Evolutionary conservation across 2,329 filamentous ascomycete genomes (phyloP), one percentile per base, ranked within the genome.

Genomic region (Neonectria ditissima): DNA sequence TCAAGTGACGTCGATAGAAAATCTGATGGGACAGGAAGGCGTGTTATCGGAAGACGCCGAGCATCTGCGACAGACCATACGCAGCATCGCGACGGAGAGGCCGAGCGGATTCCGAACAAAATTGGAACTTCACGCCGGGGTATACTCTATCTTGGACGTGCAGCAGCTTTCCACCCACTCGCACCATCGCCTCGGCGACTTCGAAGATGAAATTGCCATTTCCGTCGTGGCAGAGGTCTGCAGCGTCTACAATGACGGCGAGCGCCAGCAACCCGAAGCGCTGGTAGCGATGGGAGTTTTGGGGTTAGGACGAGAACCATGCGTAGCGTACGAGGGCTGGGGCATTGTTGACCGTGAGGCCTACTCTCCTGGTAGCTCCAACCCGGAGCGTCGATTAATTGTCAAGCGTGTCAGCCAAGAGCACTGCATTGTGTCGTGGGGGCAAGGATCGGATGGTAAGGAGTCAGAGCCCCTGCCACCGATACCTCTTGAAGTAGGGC

Each of bases 351-450:
- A 78, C 2, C 84, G 82, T 74, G 65, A 73, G 10, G 37, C 37
- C 4, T 7, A 7, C 1, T 56, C 69, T 5, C 65, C 63, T 1
- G 2, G 48, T 0, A 48, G 30, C 2, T 28, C 63, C 0, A n/a
- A 47, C 1, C 7, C 37, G 0, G 26, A 44, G 8, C 26, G 45
- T 16, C 74, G 73, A 1, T 83, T 89, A 79, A 83, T 90, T 45
- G 83, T 91, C 8, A 83, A 82, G 4, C 80, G 86, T 7, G 83
- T 91, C n/a, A 88, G 86, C 57, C 89, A 91, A 69, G 89, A 91
- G 69, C 89, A 91, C 75, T 86, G 85, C 0, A 85, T 90, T 37
- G 69, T 90, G 47, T 79, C 80, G 0, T 89, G 86, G 83, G 78
- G 60, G n/a, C 37, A 39, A n/a, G 55, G 48, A 0, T 73, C 0